These are phyloP conservation scores for Picochlorum costavermella DNA, from an alignment of 139 green algal genomes.

Conservation along the genomic window DNA sequence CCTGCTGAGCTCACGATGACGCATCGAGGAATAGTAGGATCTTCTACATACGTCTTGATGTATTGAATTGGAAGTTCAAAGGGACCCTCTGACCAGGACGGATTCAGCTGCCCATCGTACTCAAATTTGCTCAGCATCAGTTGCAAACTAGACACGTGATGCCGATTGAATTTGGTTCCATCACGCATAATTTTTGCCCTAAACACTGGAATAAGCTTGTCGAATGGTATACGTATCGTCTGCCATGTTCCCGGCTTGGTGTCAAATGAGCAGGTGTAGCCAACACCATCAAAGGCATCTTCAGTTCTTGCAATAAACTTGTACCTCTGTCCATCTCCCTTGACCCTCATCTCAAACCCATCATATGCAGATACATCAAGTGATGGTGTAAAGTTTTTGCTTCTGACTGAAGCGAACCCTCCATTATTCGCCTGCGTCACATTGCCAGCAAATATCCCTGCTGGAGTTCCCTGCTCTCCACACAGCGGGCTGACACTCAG, in stretches of 20 bases:
- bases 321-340: constrained; percentile 56
- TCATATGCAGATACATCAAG: constrained; percentile 65
- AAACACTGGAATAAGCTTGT: constrained; percentile 73
- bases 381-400: constrained; percentile 68
- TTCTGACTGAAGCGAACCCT: constrained; percentile 79
- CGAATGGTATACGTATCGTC: constrained; percentile 72
- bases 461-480: constrained; percentile 51
- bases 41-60: constrained; percentile 51
- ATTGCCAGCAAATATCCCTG: constrained; percentile 54
- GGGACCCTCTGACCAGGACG: constrained; percentile 57
- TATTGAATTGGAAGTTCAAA: constrained; percentile 69
- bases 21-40: constrained; percentile 23
- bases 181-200: constrained; percentile 49
- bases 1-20: constrained; percentile 62
- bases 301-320: constrained; percentile 22
- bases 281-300: constrained; percentile 72
- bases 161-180: constrained; percentile 41
- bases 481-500: constrained; percentile 30
- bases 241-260: constrained; percentile 57
- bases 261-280: constrained; percentile 73
- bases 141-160: constrained; percentile 45
- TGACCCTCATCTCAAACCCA: constrained; percentile 63
- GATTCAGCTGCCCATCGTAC: constrained; percentile 85
- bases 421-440: constrained; percentile 80
- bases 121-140: constrained; percentile 93